phyloP scores from a whole-genome alignment of 2,329 filamentous ascomycete genomes.

The Cladobotryum mycophilum region DNA sequence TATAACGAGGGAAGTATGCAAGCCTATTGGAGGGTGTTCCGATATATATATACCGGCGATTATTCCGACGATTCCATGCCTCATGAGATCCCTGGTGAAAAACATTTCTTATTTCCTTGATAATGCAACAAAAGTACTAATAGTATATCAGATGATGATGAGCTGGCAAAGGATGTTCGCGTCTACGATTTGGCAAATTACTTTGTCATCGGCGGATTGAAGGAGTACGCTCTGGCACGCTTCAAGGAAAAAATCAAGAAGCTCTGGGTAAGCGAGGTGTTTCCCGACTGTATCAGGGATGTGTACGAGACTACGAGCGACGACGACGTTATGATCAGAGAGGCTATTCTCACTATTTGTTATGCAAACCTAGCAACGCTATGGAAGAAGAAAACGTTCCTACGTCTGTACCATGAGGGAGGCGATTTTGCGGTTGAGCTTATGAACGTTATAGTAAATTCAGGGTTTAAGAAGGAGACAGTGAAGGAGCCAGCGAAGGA shows the following conservation, averaged over 20 bases:
- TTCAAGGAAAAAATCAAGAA: not conserved
- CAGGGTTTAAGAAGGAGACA: not conserved
- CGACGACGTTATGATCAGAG: not conserved
- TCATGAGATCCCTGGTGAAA: not conserved
- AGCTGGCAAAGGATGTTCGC: constrained; percentile 7
- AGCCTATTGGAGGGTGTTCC: constrained; percentile 10
- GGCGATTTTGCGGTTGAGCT: constrained; percentile 6
- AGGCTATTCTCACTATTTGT: not conserved
- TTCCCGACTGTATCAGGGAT: constrained; percentile 4
- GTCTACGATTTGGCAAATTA: constrained; percentile 8
- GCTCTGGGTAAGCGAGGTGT: not conserved
- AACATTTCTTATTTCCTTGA: not conserved
- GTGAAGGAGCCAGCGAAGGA: too few relatives aligned
- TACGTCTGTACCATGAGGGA: constrained; percentile 4
- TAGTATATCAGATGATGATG: not conserved
- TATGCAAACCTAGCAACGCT: not conserved
- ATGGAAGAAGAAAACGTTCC: constrained; percentile 1
- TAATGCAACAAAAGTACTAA: not conserved
- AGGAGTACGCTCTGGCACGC: not conserved
- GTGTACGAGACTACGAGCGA: constrained; percentile 1
- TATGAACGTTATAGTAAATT: not conserved
- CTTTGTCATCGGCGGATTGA: not conserved
- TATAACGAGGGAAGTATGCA: constrained; percentile 8
- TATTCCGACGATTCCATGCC: not conserved
- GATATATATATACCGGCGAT: constrained; percentile 12